Percentiles rank a stretch among this genome's conserved stretches.
phyloP scores from a whole-genome alignment of 2,329 filamentous ascomycete genomes.

The Penicillium hordei region DNA sequence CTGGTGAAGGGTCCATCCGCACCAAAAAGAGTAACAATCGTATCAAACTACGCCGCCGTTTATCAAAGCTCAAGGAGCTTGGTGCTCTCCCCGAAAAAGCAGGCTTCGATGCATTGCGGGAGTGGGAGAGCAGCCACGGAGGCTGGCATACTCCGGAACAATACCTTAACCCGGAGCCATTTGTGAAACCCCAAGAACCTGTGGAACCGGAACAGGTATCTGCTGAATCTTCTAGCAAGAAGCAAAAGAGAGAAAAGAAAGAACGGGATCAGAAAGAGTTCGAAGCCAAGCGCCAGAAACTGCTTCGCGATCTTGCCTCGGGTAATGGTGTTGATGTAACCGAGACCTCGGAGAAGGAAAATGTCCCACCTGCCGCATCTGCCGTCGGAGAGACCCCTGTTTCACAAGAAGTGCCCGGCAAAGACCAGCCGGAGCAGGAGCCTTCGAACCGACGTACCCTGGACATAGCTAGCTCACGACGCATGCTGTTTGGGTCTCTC shows the following conservation, averaged over 20 bases:
- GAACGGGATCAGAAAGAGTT: constrained; percentile 46
- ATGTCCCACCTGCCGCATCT: constrained; percentile 23
- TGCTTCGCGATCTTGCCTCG: constrained; percentile 53
- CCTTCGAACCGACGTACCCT: constrained; percentile 44
- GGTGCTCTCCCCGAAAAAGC: constrained; percentile 54
- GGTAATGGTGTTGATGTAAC: constrained; percentile 53
- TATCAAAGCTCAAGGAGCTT: constrained; percentile 55
- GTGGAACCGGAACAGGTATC: background rate
- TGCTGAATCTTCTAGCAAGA: constrained; percentile 8
- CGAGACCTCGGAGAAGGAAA: constrained; percentile 32
- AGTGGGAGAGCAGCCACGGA: constrained; percentile 34
- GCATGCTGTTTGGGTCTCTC: constrained; percentile 70
- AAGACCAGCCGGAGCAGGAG: constrained; percentile 16
- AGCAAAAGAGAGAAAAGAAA: constrained; percentile 23
- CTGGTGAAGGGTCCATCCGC: constrained; percentile 50
- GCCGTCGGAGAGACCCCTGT: constrained; percentile 13
- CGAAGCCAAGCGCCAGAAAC: constrained; percentile 51
- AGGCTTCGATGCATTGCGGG: constrained; percentile 50
- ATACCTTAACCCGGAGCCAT: background rate
- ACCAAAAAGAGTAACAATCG: constrained; percentile 60
- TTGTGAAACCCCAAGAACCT: background rate
- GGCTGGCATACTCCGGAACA: constrained; percentile 25
- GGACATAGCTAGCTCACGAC: constrained; percentile 62
- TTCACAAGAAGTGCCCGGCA: constrained; percentile 10
- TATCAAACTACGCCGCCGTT: constrained; percentile 49